Percentiles rank a stretch among this genome's conserved stretches.
Conservation (phyloP, 2,329 filamentous ascomycete genomes). For the Xylaria sp. region DNA sequence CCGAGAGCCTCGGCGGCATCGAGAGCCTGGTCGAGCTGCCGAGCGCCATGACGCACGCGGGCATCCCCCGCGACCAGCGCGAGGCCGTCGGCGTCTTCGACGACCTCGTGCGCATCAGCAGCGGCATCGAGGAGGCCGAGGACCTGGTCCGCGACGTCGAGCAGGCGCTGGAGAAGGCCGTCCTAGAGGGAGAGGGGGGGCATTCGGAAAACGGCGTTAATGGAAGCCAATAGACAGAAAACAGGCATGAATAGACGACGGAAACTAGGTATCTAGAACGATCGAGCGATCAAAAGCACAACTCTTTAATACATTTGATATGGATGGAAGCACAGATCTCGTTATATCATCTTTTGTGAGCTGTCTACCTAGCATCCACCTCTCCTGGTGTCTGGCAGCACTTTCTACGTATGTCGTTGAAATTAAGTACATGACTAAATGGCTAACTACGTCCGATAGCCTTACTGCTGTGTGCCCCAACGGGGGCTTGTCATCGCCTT, state of each 20-base stretch:
- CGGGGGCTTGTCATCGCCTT: too few relatives aligned
- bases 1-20: conserved; percentile 89
- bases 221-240: conserved; percentile 10
- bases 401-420: background rate
- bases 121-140: conserved; percentile 86
- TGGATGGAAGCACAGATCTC: too few relatives aligned
- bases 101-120: conserved; percentile 90
- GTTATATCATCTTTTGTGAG: background rate
- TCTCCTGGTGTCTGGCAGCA: background rate
- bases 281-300: background rate
- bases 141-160: conserved; percentile 83
- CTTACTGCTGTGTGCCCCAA: background rate
- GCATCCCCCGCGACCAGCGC: conserved; percentile 86
- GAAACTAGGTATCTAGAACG: background rate
- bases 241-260: conserved; percentile 8
- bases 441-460: background rate
- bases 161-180: conserved; percentile 79
- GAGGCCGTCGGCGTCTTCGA: conserved; percentile 94
- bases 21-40: conserved; percentile 92
- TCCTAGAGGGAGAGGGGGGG: conserved; percentile 43
- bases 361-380: too few relatives aligned
- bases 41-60: conserved; percentile 94
- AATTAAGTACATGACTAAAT: background rate
- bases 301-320: too few relatives aligned
- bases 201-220: conserved; percentile 23